Evolutionary conservation across 805 yeast species (phyloP).

Genomic region (Metschnikowia orientalis): DNA sequence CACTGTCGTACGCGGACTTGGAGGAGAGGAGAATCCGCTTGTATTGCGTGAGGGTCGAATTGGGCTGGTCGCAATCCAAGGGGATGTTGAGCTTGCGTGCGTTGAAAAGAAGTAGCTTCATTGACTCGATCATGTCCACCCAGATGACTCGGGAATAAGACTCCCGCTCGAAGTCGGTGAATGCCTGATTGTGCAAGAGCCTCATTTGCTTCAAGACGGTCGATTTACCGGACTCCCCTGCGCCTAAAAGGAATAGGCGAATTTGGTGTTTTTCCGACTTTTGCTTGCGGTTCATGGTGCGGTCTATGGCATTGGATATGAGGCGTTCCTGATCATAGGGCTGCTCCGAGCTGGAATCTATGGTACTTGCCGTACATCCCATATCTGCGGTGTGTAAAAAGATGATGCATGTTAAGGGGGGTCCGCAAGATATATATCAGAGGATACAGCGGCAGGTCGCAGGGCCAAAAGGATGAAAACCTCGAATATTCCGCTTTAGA

Average conservation of each 20-base stretch:
- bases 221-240: conserved; percentile 94
- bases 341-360: conserved; percentile 29
- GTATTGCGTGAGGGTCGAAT: conserved; percentile 40
- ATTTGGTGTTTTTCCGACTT: conserved; percentile 55
- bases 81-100: conserved; percentile 62
- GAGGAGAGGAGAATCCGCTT: conserved; percentile 52
- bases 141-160: conserved; percentile 87
- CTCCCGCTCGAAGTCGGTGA: conserved; percentile 68
- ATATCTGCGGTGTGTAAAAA: conserved; percentile 36
- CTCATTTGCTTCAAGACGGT: conserved; percentile 89
- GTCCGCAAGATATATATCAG: not conserved
- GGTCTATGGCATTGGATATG: conserved; percentile 63
- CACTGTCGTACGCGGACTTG: conserved; percentile 24
- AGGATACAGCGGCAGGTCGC: too few relatives aligned
- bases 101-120: conserved; percentile 71
- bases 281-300: conserved; percentile 47
- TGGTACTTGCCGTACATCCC: conserved; percentile 69
- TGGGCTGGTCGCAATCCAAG: conserved; percentile 59
- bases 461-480: too few relatives aligned
- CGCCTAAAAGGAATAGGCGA: conserved; percentile 76
- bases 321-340: conserved; percentile 52
- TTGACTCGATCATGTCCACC: conserved; percentile 84
- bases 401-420: not conserved
- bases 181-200: conserved; percentile 80
- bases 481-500: too few relatives aligned